Evolutionary conservation across 768 basidiomycete genomes (phyloP).

Genomic region (Mycena belliarum): DNA sequence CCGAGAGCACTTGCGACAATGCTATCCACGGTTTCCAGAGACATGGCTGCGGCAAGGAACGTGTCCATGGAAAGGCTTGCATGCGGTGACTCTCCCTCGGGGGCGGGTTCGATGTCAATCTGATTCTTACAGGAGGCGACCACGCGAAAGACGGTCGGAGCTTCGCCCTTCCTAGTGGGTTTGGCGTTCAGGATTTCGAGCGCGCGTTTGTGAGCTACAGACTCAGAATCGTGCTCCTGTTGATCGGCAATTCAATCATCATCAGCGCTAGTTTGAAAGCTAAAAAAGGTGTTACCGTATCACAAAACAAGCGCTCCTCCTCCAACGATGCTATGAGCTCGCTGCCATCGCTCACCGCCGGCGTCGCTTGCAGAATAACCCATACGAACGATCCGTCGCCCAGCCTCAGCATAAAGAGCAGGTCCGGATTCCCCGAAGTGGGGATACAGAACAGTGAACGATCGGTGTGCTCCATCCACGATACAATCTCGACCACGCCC

Average conservation of each 20-base stretch:
- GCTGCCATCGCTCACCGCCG: neutral
- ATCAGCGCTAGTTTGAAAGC: too few species aligned
- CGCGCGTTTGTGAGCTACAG: neutral
- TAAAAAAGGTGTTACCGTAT: neutral
- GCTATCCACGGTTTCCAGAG: neutral
- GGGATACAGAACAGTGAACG: conserved; percentile 43
- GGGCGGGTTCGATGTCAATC: too few species aligned
- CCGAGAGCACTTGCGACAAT: neutral
- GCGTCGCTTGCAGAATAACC: conserved; percentile 43
- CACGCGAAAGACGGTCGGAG: neutral
- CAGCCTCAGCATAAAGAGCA: conserved; percentile 41
- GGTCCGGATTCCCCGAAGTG: conserved; percentile 39
- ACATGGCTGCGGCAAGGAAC: neutral
- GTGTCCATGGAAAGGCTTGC: neutral
- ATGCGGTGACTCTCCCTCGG: neutral
- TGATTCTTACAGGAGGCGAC: neutral
- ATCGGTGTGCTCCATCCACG: conserved; percentile 36
- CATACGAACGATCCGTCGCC: conserved; percentile 37
- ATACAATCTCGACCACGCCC: conserved; percentile 31
- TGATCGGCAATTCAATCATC: too few species aligned
- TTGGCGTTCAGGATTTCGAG: neutral
- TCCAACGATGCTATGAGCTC: neutral
- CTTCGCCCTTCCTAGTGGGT: neutral
- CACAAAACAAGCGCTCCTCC: neutral
- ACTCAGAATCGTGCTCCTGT: neutral